Evolutionary conservation across 1,284 basidiomycete genomes (phyloP).

Genomic region (Tremellales sp.): DNA sequence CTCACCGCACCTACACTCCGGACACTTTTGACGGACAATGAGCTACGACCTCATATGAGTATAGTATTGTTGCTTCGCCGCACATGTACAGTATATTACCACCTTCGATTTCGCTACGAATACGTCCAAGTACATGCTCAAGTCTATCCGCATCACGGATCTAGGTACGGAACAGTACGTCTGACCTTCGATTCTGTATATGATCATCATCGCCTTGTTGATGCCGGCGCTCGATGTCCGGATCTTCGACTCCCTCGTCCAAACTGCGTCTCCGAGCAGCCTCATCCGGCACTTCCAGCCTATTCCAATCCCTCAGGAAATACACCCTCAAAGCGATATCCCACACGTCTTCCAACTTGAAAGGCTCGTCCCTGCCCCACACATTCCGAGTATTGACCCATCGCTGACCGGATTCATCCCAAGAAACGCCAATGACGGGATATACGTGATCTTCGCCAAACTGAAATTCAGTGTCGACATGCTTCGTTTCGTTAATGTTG

Average conservation of each 20-base stretch:
- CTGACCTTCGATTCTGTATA: too few relatives aligned
- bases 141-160: too few relatives aligned
- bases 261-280: background rate
- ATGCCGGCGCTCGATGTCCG: too few relatives aligned
- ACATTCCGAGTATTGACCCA: slow-evolving; percentile 24
- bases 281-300: slow-evolving; percentile 1
- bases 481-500: slow-evolving; percentile 14
- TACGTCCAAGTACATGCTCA: too few relatives aligned
- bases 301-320: slow-evolving; percentile 13
- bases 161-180: too few relatives aligned
- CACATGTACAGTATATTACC: too few relatives aligned
- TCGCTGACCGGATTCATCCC: slow-evolving; percentile 9
- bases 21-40: too few relatives aligned
- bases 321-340: slow-evolving; percentile 15
- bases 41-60: too few relatives aligned
- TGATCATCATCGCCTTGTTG: too few relatives aligned
- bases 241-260: background rate
- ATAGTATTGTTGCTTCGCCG: too few relatives aligned
- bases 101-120: too few relatives aligned
- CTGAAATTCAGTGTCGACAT: slow-evolving; percentile 11
- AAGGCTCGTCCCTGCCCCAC: slow-evolving; percentile 27
- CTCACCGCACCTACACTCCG: too few relatives aligned
- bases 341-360: slow-evolving; percentile 16
- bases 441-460: slow-evolving; percentile 26
- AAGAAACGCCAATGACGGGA: slow-evolving; percentile 17